Percentiles rank a stretch among this genome's conserved stretches.
phyloP scores from a whole-genome alignment of 106 monocot genomes.

The Agapanthus africanus region DNA sequence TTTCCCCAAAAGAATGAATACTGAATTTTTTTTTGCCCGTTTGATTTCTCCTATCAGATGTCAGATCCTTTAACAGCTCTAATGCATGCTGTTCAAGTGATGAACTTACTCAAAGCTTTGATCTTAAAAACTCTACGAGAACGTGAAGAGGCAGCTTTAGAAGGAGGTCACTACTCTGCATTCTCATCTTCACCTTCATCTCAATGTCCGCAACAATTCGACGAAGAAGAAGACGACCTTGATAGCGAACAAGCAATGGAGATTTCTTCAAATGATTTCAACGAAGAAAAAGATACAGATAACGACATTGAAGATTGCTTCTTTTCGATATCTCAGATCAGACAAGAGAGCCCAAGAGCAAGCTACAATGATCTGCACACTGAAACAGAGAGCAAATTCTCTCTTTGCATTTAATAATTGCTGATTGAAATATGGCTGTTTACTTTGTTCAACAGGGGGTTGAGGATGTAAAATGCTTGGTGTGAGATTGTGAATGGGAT shows the following conservation, averaged over 20 bases:
- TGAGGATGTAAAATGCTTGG: conserved; percentile 20
- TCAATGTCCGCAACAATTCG: conserved; percentile 3
- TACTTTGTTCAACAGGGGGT: conserved; percentile 24
- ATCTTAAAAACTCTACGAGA: conserved; percentile 70
- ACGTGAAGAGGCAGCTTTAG: conserved; percentile 47
- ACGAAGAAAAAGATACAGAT: conserved; percentile 23
- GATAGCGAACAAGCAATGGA: conserved; percentile 19
- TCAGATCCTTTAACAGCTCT: conserved; percentile 93
- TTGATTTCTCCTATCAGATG: conserved; percentile 54
- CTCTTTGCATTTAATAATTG: not conserved
- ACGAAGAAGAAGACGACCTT: conserved; percentile 19
- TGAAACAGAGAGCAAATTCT: not conserved
- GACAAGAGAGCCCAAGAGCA: conserved; percentile 5
- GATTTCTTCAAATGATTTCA: conserved; percentile 18
- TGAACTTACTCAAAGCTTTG: conserved; percentile 86
- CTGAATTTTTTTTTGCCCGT: no score
- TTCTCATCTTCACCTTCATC: conserved; percentile 40
- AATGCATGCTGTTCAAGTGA: conserved; percentile 98
- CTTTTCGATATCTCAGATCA: conserved; percentile 8
- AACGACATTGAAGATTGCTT: conserved; percentile 46
- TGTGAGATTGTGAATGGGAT: conserved; percentile 9
- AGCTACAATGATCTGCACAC: not conserved
- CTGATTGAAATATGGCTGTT: not conserved
- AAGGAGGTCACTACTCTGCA: conserved; percentile 24
- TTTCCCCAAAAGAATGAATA: no score